A percentile compares a stretch with the other conserved stretches of the same genome.
phyloP scores from a whole-genome alignment of 2,329 filamentous ascomycete species.

The Sarocladium brachiariae region DNA sequence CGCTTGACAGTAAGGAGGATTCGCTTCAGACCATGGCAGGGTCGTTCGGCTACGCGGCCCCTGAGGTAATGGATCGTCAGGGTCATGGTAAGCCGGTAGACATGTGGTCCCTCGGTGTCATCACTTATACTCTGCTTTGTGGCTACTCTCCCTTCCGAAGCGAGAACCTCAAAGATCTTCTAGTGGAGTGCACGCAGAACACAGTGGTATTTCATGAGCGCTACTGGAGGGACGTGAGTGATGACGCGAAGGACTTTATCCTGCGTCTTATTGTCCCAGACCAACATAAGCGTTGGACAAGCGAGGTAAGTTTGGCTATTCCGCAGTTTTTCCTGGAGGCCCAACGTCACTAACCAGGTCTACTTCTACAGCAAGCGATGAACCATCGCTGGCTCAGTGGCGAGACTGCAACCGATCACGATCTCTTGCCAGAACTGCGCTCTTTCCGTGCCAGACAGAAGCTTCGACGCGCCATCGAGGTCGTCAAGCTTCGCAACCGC shows the following conservation, averaged over 20 bases:
- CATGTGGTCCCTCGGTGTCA: conserved; percentile 99
- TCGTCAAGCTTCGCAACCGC: conserved; percentile 91
- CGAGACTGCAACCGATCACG: conserved; percentile 87
- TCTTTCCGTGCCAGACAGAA: conserved; percentile 86
- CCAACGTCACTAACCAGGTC: not conserved
- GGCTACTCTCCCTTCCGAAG: conserved; percentile 97
- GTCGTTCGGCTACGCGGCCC: conserved; percentile 95
- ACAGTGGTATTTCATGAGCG: conserved; percentile 92
- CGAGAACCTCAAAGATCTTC: conserved; percentile 85
- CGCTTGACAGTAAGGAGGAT: conserved; percentile 83
- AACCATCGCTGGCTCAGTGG: conserved; percentile 85
- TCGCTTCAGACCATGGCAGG: conserved; percentile 97
- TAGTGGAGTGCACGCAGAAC: conserved; percentile 83
- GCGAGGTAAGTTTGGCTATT: conserved; percentile 49
- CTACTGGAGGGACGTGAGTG: conserved; percentile 97
- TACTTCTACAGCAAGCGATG: conserved; percentile 56
- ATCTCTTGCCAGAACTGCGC: conserved; percentile 88
- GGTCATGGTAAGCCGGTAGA: conserved; percentile 97
- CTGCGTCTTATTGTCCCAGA: conserved; percentile 70
- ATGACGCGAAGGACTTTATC: conserved; percentile 95
- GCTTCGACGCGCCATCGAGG: conserved; percentile 87
- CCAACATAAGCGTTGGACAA: conserved; percentile 69
- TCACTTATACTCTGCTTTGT: conserved; percentile 95
- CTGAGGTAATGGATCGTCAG: conserved; percentile 96
- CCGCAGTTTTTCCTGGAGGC: not conserved